Conservation (phyloP, 352 stramenopile genomes). For the Globisporangium rhizosaccharum region DNA sequence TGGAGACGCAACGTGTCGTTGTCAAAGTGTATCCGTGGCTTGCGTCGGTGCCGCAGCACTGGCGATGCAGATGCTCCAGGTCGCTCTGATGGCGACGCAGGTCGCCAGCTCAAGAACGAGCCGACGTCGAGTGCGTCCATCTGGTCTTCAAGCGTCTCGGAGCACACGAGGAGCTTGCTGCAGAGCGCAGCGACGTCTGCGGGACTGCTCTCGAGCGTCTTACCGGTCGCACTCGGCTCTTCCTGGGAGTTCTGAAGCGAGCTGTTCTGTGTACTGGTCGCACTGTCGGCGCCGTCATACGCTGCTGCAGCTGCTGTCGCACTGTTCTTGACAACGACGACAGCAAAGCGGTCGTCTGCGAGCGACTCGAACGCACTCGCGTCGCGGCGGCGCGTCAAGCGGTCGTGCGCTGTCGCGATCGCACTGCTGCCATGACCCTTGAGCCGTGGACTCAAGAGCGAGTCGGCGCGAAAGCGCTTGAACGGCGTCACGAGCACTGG, state of each 20-base stretch:
- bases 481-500: constrained; percentile 8
- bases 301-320: background rate
- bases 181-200: constrained; percentile 8
- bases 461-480: constrained; percentile 12
- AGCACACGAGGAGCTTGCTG: constrained; percentile 7
- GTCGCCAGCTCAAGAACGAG: constrained; percentile 6
- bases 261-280: background rate
- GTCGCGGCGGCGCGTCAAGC: constrained; percentile 1
- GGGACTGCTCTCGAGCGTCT: constrained; percentile 8
- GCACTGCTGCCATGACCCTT: background rate
- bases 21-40: constrained; percentile 11
- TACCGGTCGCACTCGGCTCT: background rate
- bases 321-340: background rate
- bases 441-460: constrained; percentile 8
- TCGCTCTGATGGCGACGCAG: background rate
- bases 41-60: constrained; percentile 3
- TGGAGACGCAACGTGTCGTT: constrained; percentile 3
- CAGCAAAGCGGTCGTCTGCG: background rate
- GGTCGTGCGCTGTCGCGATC: background rate
- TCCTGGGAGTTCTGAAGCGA: constrained; percentile 7
- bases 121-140: constrained; percentile 14
- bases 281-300: background rate
- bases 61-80: background rate
- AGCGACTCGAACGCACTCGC: constrained; percentile 7
- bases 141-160: constrained; percentile 13